Evolutionary conservation across 306 rosid genomes (phyloP).

Genomic region (Prunus kanzakura): DNA sequence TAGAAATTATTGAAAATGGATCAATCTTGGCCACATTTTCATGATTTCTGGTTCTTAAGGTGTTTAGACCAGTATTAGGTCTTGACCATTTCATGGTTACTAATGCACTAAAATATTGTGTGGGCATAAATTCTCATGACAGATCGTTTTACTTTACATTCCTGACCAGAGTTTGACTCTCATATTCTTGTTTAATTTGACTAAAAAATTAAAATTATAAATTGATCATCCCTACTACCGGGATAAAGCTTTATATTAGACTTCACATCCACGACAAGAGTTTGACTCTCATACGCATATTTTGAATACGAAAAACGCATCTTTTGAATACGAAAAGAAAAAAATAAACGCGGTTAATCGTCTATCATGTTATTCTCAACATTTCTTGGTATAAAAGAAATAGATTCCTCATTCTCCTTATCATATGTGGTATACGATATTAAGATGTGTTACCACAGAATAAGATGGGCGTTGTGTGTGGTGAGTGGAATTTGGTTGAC

Average conservation of each 20-base stretch:
- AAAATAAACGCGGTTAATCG: too few species aligned
- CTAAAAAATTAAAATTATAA: not conserved
- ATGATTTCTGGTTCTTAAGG: not conserved
- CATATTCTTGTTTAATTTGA: too few species aligned
- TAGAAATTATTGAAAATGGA: not conserved
- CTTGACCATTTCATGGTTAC: not conserved
- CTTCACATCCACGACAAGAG: too few species aligned
- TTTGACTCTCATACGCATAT: too few species aligned
- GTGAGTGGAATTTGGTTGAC: not conserved
- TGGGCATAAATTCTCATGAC: not conserved
- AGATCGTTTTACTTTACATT: not conserved
- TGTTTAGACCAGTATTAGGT: not conserved
- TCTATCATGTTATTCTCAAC: not conserved
- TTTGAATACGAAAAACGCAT: too few species aligned
- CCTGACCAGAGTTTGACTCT: not conserved
- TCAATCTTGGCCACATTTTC: not conserved
- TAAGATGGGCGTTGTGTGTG: not conserved
- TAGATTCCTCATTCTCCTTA: not conserved
- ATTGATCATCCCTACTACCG: not conserved
- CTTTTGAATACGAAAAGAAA: too few species aligned
- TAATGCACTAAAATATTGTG: not conserved
- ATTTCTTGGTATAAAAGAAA: not conserved
- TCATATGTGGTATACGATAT: not conserved
- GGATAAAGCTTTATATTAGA: not conserved
- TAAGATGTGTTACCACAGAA: not conserved